Evolutionary conservation across 192 early-diverging fungal species (phyloP).

Genomic region (Backusella tarrabulga): DNA sequence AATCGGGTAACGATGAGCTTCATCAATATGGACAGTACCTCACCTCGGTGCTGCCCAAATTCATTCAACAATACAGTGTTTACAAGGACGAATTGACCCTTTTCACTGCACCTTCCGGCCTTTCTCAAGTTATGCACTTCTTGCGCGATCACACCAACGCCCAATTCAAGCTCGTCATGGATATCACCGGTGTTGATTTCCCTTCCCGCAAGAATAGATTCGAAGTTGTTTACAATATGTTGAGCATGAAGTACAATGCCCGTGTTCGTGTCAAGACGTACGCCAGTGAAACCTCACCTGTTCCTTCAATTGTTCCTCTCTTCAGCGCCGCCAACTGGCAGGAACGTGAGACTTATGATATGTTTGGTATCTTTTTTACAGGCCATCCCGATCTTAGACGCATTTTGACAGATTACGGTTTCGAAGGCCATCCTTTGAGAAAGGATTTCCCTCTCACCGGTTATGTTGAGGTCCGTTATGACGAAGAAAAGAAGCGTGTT

Average conservation of each 20-base stretch:
- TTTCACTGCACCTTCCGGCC: slow-evolving; percentile 81
- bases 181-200: slow-evolving; percentile 91
- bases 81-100: slow-evolving; percentile 98
- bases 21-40: slow-evolving; percentile 92
- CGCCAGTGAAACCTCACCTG: slow-evolving; percentile 84
- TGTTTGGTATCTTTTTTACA: slow-evolving; percentile 96
- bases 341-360: slow-evolving; percentile 98
- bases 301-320: slow-evolving; percentile 81
- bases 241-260: slow-evolving; percentile 83
- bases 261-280: slow-evolving; percentile 98
- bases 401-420: slow-evolving; percentile 98
- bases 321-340: slow-evolving; percentile 94
- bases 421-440: slow-evolving; percentile 91
- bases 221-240: slow-evolving; percentile 94
- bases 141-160: slow-evolving; percentile 88
- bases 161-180: slow-evolving; percentile 91
- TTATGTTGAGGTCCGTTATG: slow-evolving; percentile 97
- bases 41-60: slow-evolving; percentile 85
- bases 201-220: slow-evolving; percentile 92
- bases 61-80: slow-evolving; percentile 94
- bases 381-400: slow-evolving; percentile 95
- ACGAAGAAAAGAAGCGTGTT: slow-evolving; percentile 98
- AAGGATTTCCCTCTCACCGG: slow-evolving; percentile 99
- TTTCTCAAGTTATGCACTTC: slow-evolving; percentile 82
- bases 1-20: slow-evolving; percentile 45